Evolutionary conservation across 2,329 filamentous ascomycete genomes (phyloP), one percentile per base, ranked within the genome.

Genomic region (Aspergillus glaucus): DNA sequence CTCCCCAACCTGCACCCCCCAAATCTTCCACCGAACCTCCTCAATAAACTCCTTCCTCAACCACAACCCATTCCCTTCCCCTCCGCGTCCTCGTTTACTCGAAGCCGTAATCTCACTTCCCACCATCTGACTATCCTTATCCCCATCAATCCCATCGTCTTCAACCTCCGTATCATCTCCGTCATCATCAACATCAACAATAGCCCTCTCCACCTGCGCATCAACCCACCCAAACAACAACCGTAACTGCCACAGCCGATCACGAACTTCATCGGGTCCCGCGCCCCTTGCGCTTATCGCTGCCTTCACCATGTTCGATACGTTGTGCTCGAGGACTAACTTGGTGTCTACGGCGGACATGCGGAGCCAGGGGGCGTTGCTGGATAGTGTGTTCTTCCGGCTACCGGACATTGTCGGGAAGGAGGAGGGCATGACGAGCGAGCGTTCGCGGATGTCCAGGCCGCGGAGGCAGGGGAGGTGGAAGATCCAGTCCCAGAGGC

Each of bases 401-500:
- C n/a, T 37, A 1, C 6, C 6, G 22, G 37, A 19, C 14, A 57
- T 53, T 9, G 59, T 61, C 24, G 57, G 51, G 19, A 66, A 64
- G 55, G 67, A 65, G 6, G 64, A 62, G 14, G 75, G 66, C 73
- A 89, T 72, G 3, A 88, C 76, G 21, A 82, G 72, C 0, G 77
- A 77, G 47, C 81, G 79, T 59, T 95, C 89, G 0, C 85, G 81
- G 45, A 85, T 64, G 73, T 87, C 64, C 75, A 80, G 53, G 56
- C 69, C 62, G 58, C 65, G 50, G 73, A 86, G 62, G 50, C 77
- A 55, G 0, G 78, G 74, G 0, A 89, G 76, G 1, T 75, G 69
- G 63, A 95, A 88, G 1, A 95, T 63, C 86, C 88, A 92, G 52
- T 86, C 82, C 60, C 92, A 80, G 0, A 87, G 67, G 36, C 73